A percentile compares a stretch with the other conserved stretches of the same genome.
phyloP scores from a whole-genome alignment of 257 asterid genomes.

The Przewalskia tangutica region DNA sequence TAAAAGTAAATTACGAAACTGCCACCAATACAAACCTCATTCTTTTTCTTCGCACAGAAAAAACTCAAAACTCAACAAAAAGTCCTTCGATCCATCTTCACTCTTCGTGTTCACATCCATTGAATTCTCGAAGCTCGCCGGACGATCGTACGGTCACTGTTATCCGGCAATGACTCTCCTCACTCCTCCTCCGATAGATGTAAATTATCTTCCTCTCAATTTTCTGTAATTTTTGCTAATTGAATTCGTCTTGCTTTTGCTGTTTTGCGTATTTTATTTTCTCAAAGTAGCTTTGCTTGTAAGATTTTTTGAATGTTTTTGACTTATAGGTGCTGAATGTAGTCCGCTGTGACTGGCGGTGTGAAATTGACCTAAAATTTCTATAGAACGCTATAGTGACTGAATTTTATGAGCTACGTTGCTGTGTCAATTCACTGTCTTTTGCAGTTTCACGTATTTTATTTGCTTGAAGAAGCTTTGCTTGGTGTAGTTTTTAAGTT shows the following conservation, averaged over 20 bases:
- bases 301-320: background rate
- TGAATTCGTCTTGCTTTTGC: too few relatives aligned
- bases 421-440: background rate
- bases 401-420: background rate
- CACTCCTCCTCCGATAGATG: constrained; percentile 54
- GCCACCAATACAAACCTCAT: background rate
- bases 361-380: background rate
- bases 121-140: background rate
- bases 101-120: background rate
- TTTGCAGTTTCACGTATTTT: too few relatives aligned
- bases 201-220: constrained; percentile 5
- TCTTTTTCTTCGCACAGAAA: background rate
- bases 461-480: too few relatives aligned
- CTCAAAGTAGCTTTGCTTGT: too few relatives aligned
- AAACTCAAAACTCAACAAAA: background rate
- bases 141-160: constrained; percentile 30
- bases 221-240: too few relatives aligned
- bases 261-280: too few relatives aligned
- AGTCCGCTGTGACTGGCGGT: background rate
- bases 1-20: background rate
- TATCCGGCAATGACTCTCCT: constrained; percentile 41
- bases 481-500: too few relatives aligned
- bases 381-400: background rate
- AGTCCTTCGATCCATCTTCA: constrained; percentile 14
- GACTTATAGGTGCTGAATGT: background rate